Percentiles rank a stretch among this genome's conserved stretches.
Conservation (phyloP, 2,329 filamentous ascomycete genomes). For the Daldinia eschscholtzii region DNA sequence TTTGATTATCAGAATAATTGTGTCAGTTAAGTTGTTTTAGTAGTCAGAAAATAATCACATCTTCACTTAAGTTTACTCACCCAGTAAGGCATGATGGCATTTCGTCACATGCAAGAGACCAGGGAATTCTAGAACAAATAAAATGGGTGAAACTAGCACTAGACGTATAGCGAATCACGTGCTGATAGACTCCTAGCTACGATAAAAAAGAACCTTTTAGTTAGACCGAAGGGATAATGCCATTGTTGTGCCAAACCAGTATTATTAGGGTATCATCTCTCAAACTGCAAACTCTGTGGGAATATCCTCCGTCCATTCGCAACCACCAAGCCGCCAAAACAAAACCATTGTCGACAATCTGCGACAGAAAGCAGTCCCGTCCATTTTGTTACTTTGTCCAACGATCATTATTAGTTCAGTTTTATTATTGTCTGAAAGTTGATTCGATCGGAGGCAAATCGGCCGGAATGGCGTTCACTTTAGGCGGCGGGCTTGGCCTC, state of each 20-base stretch:
- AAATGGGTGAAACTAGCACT: neutral
- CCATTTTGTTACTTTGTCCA: constrained; percentile 30
- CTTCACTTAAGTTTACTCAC: no score
- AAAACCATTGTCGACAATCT: constrained; percentile 21
- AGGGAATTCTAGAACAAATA: neutral
- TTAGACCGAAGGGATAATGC: constrained; percentile 39
- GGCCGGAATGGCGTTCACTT: constrained; percentile 33
- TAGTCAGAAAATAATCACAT: no score
- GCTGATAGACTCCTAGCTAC: constrained; percentile 17
- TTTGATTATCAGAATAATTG: no score
- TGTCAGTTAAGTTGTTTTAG: no score
- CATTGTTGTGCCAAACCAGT: constrained; percentile 39
- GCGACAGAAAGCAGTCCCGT: constrained; percentile 22
- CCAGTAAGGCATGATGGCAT: neutral
- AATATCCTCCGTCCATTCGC: constrained; percentile 39
- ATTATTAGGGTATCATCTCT: constrained; percentile 50
- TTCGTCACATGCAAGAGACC: neutral
- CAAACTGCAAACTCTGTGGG: constrained; percentile 45
- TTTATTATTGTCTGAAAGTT: constrained; percentile 30
- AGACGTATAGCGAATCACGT: constrained; percentile 20
- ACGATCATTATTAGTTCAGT: constrained; percentile 30
- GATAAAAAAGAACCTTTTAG: constrained; percentile 28
- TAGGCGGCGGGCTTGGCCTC: constrained; percentile 47
- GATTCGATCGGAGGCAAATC: constrained; percentile 24
- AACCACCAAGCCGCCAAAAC: constrained; percentile 25